Percentiles rank a stretch among this genome's conserved stretches.
These are phyloP conservation scores for Lithospermum erythrorhizon DNA, from an alignment of 257 asterid species.

Conservation along the genomic window DNA sequence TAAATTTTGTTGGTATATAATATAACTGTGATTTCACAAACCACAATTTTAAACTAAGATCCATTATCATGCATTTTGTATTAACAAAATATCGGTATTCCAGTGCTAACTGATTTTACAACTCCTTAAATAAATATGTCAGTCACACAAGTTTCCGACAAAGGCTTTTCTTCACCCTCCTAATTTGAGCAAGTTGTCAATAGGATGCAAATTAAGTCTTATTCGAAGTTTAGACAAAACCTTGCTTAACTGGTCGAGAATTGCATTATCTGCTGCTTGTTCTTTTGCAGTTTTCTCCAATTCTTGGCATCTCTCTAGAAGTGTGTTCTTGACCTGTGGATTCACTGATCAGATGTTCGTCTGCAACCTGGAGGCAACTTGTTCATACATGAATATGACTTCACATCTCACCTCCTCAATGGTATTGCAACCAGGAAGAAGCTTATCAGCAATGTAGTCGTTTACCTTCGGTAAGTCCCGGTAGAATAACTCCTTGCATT, in stretches of 20 bases:
- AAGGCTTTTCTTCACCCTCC: too few species aligned
- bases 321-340: constrained; percentile 63
- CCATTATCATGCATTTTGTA: too few species aligned
- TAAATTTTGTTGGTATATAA: too few species aligned
- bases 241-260: constrained; percentile 72
- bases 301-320: constrained; percentile 63
- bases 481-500: constrained; percentile 58
- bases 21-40: too few species aligned
- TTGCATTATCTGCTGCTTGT: constrained; percentile 94
- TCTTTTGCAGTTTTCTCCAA: constrained; percentile 88
- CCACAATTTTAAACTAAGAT: too few species aligned
- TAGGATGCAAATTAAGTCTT: neutral
- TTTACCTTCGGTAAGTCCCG: constrained; percentile 45
- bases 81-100: too few species aligned
- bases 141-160: too few species aligned
- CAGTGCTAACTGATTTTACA: too few species aligned
- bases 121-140: too few species aligned
- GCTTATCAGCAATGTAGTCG: constrained; percentile 66
- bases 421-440: constrained; percentile 68
- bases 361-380: neutral
- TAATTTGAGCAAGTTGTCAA: too few species aligned
- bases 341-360: constrained; percentile 1
- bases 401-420: constrained; percentile 54
- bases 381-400: constrained; percentile 5
- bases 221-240: constrained; percentile 22